phyloP scores from a whole-genome alignment of 2,329 filamentous ascomycete genomes.

The Aspergillus novoparasiticus region DNA sequence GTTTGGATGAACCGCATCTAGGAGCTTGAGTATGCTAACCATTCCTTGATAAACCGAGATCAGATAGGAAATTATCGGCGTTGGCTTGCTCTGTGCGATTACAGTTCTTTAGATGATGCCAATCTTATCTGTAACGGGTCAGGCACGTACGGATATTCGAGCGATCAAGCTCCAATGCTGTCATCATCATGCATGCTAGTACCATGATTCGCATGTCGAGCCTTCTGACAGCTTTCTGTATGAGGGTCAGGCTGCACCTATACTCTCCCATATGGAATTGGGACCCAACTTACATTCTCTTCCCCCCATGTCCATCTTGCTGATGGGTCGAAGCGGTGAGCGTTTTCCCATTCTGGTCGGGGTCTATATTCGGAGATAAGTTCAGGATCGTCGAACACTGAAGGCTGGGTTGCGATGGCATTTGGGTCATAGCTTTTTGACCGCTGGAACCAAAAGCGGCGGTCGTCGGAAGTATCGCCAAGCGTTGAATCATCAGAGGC shows the following conservation, averaged over 20 bases:
- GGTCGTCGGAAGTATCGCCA: conserved; percentile 22
- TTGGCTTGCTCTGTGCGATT: conserved; percentile 49
- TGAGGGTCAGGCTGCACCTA: conserved; percentile 49
- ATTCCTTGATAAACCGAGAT: conserved; percentile 31
- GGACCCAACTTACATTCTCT: conserved; percentile 16
- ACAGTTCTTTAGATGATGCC: conserved; percentile 13
- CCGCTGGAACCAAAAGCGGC: conserved; percentile 34
- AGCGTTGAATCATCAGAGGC: conserved; percentile 10
- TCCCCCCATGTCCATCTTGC: conserved; percentile 26
- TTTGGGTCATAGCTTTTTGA: conserved; percentile 26
- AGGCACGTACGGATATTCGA: conserved; percentile 53
- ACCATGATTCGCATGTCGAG: conserved; percentile 29
- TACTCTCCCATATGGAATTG: neutral
- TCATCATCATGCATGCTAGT: conserved; percentile 57
- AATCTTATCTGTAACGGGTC: conserved; percentile 47
- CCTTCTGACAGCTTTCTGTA: conserved; percentile 16
- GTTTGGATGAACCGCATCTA: neutral
- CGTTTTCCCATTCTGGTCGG: conserved; percentile 33
- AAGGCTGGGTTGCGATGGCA: conserved; percentile 45
- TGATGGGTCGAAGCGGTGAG: conserved; percentile 24
- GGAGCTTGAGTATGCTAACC: conserved; percentile 11
- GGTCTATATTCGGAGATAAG: conserved; percentile 38
- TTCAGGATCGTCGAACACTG: conserved; percentile 50
- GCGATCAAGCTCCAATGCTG: conserved; percentile 61
- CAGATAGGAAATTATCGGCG: conserved; percentile 58